Evolutionary conservation across 371 early-diverging fungal genomes (phyloP).

Genomic region (Rhizopus delemar): DNA sequence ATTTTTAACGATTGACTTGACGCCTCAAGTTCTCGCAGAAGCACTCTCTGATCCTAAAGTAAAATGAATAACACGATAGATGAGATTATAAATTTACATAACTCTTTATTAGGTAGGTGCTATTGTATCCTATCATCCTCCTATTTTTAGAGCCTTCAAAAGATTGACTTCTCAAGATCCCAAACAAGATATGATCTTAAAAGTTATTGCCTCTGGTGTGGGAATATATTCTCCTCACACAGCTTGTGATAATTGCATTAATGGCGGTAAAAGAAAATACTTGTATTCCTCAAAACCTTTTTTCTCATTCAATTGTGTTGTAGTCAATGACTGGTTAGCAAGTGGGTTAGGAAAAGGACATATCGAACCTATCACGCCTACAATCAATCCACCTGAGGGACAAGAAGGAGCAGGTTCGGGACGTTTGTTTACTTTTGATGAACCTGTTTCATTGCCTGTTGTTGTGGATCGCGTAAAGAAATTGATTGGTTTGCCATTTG

Average conservation of each 20-base stretch:
- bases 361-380: conserved; percentile 54
- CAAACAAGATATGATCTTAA: conserved; percentile 82
- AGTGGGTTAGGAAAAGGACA: conserved; percentile 63
- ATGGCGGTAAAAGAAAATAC: conserved; percentile 63
- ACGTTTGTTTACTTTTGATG: conserved; percentile 65
- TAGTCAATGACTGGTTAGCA: conserved; percentile 86
- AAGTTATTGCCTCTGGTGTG: conserved; percentile 82
- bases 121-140: conserved; percentile 95
- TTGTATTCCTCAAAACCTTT: too few relatives aligned
- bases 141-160: conserved; percentile 90
- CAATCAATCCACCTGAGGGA: conserved; percentile 58
- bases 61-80: neutral
- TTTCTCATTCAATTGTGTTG: too few relatives aligned
- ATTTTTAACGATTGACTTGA: conserved; percentile 96
- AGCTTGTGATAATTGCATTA: conserved; percentile 82
- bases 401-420: conserved; percentile 78
- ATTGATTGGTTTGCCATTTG: conserved; percentile 61
- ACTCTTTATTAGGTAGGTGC: conserved; percentile 70
- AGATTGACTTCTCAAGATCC: conserved; percentile 71
- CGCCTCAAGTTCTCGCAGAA: conserved; percentile 86
- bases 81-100: neutral
- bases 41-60: conserved; percentile 74
- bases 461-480: conserved; percentile 69
- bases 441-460: conserved; percentile 54
- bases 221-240: conserved; percentile 98